Conservation (phyloP, 495 filamentous ascomycete genomes). For the Parathielavia appendiculata region DNA sequence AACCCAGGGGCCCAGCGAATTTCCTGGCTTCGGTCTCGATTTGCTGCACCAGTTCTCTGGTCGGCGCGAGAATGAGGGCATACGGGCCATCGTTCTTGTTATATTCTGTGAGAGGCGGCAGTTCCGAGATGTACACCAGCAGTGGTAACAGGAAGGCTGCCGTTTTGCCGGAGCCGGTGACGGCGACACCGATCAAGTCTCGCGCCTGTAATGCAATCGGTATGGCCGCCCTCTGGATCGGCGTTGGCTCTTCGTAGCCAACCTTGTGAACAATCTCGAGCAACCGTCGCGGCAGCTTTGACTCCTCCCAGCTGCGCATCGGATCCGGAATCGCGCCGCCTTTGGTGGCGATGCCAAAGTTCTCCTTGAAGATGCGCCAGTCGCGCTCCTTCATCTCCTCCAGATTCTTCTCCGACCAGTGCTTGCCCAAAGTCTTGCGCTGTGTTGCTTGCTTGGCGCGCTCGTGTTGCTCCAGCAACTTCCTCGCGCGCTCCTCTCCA, state of each 20-base stretch:
- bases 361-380: conserved; percentile 99
- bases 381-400: conserved; percentile 97
- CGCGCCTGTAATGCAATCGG: conserved; percentile 90
- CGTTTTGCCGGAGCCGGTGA: conserved; percentile 98
- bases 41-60: conserved; percentile 97
- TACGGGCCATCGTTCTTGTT: conserved; percentile 97
- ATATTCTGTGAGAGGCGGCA: conserved; percentile 76
- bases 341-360: conserved; percentile 95
- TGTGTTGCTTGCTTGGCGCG: conserved; percentile 59
- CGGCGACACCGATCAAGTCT: conserved; percentile 95
- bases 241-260: conserved; percentile 88
- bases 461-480: conserved; percentile 75
- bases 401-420: conserved; percentile 96
- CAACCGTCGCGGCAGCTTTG: conserved; percentile 69
- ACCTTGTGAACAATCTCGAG: conserved; percentile 79
- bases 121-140: conserved; percentile 91
- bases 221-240: conserved; percentile 91
- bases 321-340: conserved; percentile 86
- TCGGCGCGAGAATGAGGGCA: conserved; percentile 91
- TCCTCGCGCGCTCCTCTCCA: conserved; percentile 67
- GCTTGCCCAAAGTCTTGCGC: conserved; percentile 73
- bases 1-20: conserved; percentile 85
- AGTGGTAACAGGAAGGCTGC: conserved; percentile 91
- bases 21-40: conserved; percentile 94
- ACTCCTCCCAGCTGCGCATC: conserved; percentile 94